Evolutionary conservation across 257 asterid genomes (phyloP), one percentile per base, ranked within the genome.

Genomic region (Verbascum thapsus): DNA sequence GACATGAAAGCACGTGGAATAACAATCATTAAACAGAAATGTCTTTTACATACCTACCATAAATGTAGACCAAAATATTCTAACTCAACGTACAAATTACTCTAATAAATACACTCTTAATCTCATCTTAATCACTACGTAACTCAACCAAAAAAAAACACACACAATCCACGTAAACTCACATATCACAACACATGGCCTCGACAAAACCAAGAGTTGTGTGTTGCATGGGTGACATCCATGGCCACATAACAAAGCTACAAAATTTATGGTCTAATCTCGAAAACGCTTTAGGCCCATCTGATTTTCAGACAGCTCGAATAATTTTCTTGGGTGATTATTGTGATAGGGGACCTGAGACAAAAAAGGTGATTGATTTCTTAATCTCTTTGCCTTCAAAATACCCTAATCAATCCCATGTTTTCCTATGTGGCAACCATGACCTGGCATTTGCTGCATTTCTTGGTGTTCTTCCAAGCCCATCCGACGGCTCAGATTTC

Each of bases 311-410:
- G 26, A 53, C 95, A 2, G 95, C 98, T 37, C 84, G 73, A 2
- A 18, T 89, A 20, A 79, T 92, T 64, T 92, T 92, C 90, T 64
- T 92, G 78, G 99, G 99, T 17, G 96, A 92, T 82, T 92, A 89
- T 6, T 89, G 98, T 66, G 98, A 92, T 45, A 78, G 98, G 51
- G 98, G 98, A 0, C 87, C 90, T 3, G 60, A 83, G 35, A 85
- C 96, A 3, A 61, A 61, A 30, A 26, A 76, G 68, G 99, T 87
- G 53, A 3, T 92, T 0, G 94, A 92, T 66, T 92, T 92, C 76
- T 42, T 92, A 30, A 87, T 87, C 22, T 70, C 99, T 1, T 42
- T 92, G 55, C 96, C 95, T 10, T 72, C 79, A 1, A 80, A 67
- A 15, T 92, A 92, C 85, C 91, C 99, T 13, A 74, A 79, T 6